Conservation (phyloP, 2,329 filamentous ascomycete species). For the Fonsecaea multimorphosa region DNA sequence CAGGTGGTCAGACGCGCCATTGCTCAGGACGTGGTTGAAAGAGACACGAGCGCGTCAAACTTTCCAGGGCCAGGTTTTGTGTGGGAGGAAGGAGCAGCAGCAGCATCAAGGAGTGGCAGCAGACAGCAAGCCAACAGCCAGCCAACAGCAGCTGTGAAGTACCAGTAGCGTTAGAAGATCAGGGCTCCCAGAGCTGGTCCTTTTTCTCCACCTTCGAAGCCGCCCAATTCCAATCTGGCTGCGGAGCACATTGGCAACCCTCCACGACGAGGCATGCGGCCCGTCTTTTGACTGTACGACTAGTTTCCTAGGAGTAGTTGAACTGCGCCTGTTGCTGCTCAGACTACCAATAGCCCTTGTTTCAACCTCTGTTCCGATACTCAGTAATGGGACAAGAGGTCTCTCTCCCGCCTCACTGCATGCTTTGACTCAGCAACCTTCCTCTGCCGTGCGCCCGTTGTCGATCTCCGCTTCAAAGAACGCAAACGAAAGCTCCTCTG, state of each 20-base stretch:
- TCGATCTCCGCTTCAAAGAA: conserved; percentile 19
- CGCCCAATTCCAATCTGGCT: conserved; percentile 19
- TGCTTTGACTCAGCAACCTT: conserved; percentile 28
- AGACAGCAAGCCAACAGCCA: neutral
- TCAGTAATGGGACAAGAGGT: neutral
- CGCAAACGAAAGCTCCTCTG: conserved; percentile 22
- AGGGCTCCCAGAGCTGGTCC: neutral
- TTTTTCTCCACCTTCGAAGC: neutral
- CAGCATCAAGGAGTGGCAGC: neutral
- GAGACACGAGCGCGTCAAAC: conserved; percentile 12
- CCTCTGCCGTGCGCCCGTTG: conserved; percentile 18
- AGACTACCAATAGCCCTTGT: conserved; percentile 2
- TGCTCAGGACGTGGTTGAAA: neutral
- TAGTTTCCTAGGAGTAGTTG: neutral
- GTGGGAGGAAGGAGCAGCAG: neutral
- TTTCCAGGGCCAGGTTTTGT: conserved; percentile 10
- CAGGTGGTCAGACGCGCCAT: conserved; percentile 13
- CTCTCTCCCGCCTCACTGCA: conserved; percentile 7
- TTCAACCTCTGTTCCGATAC: conserved; percentile 3
- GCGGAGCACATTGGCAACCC: conserved; percentile 17
- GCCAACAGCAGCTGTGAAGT: neutral
- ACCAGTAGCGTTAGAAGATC: neutral
- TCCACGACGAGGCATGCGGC: conserved; percentile 2
- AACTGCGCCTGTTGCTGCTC: conserved; percentile 4
- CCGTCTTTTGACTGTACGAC: neutral